Evolutionary conservation across 2,329 filamentous ascomycete genomes (phyloP), one percentile per base, ranked within the genome.

Genomic region (Furcasterigmium sp.): DNA sequence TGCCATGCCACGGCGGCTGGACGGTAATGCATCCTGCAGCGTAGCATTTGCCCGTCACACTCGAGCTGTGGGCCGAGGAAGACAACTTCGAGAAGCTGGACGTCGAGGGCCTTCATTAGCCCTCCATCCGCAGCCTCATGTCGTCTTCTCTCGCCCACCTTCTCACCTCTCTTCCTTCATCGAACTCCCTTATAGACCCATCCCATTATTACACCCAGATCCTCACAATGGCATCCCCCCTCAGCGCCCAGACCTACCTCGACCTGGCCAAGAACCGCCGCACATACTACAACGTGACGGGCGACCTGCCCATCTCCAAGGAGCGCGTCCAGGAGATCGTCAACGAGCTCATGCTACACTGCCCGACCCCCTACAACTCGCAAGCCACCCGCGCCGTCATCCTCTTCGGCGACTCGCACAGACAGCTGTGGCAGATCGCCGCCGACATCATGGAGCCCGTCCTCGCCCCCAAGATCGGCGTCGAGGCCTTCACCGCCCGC

Each of bases 321-420:
- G 63, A 68, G 43, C 72, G 76, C 56, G 71, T 91, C 64, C 68
- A 78, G 56, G 77, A 86, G 56, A 78, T 91, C 58, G 75, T 82
- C 61, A 69, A 74, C 61, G 63, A 78, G 53, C 73, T 80, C 42
- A 71, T 93, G 53, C 70, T 80, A 46, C 75, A 89, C 62, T 74
- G 84, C 2, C 90, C 91, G 32, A 85, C 80, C 41, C 82, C 84
- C 51, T 96, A 95, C 83, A 95, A 96, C 80, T 85, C 82, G 32
- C 91, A 95, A 72, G 82, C 82, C 53, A 85, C 87, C 53, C 84
- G 91, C 46, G 69, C 85, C 46, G 78, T 95, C 39, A 77, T 95
- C 40, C 79, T 96, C 43, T 75, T 93, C 57, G 84, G 85, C 57
- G 78, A 77, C 49, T 85, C 95, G 64, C 91, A 96, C 72, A 82